These are phyloP conservation scores for Fusarium foetens DNA, from an alignment of 2,329 filamentous ascomycete species.

Conservation along the genomic window DNA sequence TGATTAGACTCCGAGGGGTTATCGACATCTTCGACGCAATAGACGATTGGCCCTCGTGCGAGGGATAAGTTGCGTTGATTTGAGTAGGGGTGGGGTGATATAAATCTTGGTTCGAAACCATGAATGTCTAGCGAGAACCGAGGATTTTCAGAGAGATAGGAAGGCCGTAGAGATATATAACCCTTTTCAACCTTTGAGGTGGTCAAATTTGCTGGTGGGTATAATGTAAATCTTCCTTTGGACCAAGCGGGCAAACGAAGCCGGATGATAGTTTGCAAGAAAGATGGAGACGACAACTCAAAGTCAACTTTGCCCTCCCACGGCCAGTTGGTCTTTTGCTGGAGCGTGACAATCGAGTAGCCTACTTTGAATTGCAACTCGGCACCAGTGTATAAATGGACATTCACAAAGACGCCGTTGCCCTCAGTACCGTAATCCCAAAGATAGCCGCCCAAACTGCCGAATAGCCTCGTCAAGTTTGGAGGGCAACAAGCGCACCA, in stretches of 20 bases:
- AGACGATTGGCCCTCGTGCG: slow-evolving; percentile 66
- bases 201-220: slow-evolving; percentile 43
- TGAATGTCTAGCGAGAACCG: slow-evolving; percentile 51
- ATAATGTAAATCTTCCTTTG: slow-evolving; percentile 46
- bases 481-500: slow-evolving; percentile 69
- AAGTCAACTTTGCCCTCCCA: slow-evolving; percentile 52
- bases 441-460: slow-evolving; percentile 65
- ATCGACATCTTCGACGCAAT: slow-evolving; percentile 69
- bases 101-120: slow-evolving; percentile 58
- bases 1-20: slow-evolving; percentile 66
- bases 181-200: slow-evolving; percentile 52
- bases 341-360: slow-evolving; percentile 50
- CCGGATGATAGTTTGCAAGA: not conserved
- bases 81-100: slow-evolving; percentile 65
- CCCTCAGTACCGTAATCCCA: slow-evolving; percentile 55
- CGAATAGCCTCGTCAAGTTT: slow-evolving; percentile 65
- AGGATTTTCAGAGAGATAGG: slow-evolving; percentile 53
- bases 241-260: slow-evolving; percentile 39
- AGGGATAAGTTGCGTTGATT: slow-evolving; percentile 63
- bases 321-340: slow-evolving; percentile 61
- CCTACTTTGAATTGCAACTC: slow-evolving; percentile 53
- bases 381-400: slow-evolving; percentile 65
- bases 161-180: slow-evolving; percentile 59
- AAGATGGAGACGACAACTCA: not conserved
- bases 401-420: slow-evolving; percentile 55